phyloP scores from a whole-genome alignment of 2,329 filamentous ascomycete species.

The Aspergillus sp. region DNA sequence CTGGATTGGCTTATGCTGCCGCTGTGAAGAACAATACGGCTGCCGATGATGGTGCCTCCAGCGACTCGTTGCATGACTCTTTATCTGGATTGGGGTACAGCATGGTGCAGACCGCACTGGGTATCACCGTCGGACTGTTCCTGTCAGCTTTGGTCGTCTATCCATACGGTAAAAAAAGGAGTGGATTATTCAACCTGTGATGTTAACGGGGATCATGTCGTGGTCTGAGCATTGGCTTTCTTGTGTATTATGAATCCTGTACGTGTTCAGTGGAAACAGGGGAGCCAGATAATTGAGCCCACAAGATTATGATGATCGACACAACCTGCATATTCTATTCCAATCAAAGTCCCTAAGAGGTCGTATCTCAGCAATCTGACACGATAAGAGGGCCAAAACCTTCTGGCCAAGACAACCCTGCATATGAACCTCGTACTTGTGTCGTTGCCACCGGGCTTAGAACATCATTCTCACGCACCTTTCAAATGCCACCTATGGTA shows the following conservation, averaged over 20 bases:
- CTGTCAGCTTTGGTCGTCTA: constrained; percentile 46
- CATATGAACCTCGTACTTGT: not conserved
- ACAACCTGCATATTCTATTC: not conserved
- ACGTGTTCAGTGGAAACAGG: not conserved
- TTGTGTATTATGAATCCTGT: not conserved
- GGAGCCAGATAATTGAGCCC: not conserved
- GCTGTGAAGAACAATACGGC: constrained; percentile 40
- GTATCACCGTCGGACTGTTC: constrained; percentile 48
- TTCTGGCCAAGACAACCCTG: not conserved
- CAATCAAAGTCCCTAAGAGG: not conserved
- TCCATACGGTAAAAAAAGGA: constrained; percentile 45
- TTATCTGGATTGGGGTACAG: constrained; percentile 39
- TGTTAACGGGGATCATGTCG: no score
- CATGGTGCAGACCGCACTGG: constrained; percentile 48
- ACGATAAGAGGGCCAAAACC: not conserved
- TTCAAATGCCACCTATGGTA: not conserved
- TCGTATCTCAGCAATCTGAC: not conserved
- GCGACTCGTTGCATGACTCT: constrained; percentile 15
- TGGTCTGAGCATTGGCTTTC: not conserved
- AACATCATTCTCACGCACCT: not conserved
- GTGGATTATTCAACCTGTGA: constrained; percentile 37
- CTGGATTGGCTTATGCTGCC: constrained; percentile 55
- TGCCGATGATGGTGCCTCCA: not conserved
- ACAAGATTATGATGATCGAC: not conserved
- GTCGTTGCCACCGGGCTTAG: not conserved